Evolutionary conservation across 2,329 filamentous ascomycete genomes (phyloP).

Genomic region (Colletotrichum falcatum): DNA sequence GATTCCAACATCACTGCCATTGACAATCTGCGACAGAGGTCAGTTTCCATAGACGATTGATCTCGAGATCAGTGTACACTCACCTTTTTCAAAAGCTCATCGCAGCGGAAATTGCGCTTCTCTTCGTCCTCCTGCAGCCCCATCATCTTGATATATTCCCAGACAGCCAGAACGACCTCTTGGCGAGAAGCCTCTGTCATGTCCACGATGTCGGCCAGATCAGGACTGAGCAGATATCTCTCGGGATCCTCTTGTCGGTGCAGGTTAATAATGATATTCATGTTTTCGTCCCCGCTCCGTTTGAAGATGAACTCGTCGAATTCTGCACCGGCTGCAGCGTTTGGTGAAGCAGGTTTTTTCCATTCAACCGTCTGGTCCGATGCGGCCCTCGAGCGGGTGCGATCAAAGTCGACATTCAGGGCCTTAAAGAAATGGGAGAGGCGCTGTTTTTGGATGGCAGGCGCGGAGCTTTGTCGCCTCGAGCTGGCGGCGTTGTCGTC

Average conservation of each 20-base stretch:
- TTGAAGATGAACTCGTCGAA: conserved; percentile 95
- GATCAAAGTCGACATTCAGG: conserved; percentile 80
- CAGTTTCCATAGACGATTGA: neutral
- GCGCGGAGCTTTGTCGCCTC: conserved; percentile 52
- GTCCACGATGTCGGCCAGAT: conserved; percentile 86
- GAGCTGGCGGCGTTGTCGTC: conserved; percentile 44
- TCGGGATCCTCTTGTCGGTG: conserved; percentile 87
- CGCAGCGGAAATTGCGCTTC: conserved; percentile 91
- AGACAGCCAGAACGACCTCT: conserved; percentile 90
- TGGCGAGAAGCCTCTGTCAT: conserved; percentile 88
- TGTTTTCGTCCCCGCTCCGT: conserved; percentile 90
- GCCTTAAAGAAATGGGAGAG: conserved; percentile 86
- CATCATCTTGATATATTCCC: conserved; percentile 92
- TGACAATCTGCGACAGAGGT: conserved; percentile 70
- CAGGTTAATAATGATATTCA: conserved; percentile 90
- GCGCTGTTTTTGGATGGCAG: conserved; percentile 61
- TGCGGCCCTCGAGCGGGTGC: conserved; percentile 67
- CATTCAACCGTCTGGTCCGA: conserved; percentile 78
- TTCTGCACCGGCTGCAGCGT: conserved; percentile 72
- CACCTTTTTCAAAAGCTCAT: conserved; percentile 83
- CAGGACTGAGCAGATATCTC: conserved; percentile 81
- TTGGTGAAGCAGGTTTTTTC: conserved; percentile 78
- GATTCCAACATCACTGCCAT: conserved; percentile 79
- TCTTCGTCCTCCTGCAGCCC: conserved; percentile 94
- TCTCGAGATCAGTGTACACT: conserved; percentile 46